phyloP scores from a whole-genome alignment of 768 basidiomycete species.

The Lentinula detonsa region DNA sequence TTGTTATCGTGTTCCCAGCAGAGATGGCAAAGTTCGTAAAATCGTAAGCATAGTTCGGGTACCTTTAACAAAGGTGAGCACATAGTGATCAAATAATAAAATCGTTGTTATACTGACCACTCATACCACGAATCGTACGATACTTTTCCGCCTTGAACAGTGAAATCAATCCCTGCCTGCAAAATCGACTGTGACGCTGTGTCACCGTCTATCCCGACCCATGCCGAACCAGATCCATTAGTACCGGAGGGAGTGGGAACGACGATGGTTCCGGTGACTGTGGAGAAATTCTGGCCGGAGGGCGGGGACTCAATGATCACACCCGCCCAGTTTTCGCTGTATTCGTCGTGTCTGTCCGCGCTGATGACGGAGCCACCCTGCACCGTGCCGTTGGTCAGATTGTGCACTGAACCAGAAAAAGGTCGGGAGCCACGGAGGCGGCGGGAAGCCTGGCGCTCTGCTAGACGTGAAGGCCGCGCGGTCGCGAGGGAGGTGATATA shows the following conservation, averaged over 20 bases:
- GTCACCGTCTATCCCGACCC: background rate
- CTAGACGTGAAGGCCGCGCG: background rate
- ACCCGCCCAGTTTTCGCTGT: background rate
- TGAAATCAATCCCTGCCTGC: background rate
- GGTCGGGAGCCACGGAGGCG: background rate
- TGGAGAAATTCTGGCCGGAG: background rate
- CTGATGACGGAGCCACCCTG: background rate
- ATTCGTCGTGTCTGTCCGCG: background rate
- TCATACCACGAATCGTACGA: background rate
- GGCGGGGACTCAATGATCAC: background rate
- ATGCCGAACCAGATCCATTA: background rate
- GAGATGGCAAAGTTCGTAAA: background rate
- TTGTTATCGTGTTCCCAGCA: background rate
- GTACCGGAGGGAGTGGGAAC: background rate
- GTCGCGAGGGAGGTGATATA: background rate
- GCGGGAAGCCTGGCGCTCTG: background rate
- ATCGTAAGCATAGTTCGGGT: background rate
- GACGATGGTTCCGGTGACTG: background rate
- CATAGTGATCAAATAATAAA: background rate
- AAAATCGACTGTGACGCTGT: background rate
- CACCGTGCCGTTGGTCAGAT: background rate
- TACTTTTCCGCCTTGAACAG: background rate
- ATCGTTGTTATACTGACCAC: background rate
- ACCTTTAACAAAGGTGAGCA: background rate
- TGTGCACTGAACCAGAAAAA: background rate